These are phyloP conservation scores for Trichomonas gallinae DNA, from an alignment of 208 protist species.

Conservation along the genomic window DNA sequence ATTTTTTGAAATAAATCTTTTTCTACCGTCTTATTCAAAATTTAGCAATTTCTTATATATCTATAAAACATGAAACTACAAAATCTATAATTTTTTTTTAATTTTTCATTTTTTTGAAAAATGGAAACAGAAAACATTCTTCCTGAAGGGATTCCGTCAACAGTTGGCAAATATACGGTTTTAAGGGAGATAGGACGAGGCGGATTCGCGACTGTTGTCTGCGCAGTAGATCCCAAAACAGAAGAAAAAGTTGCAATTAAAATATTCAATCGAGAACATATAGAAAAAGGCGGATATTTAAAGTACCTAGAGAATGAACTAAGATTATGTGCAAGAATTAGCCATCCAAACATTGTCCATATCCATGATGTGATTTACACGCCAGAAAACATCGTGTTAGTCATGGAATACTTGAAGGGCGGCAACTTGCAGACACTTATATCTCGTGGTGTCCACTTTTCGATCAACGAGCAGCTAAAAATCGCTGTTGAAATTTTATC, in stretches of 20 bases:
- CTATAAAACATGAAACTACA: too few species aligned
- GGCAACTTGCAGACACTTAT: not conserved
- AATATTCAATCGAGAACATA: not conserved
- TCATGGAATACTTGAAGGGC: not conserved
- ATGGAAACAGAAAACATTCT: too few species aligned
- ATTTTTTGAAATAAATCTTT: too few species aligned
- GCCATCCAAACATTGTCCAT: not conserved
- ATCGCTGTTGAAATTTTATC: not conserved
- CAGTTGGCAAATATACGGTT: not conserved
- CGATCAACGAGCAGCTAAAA: not conserved
- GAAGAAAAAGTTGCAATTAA: not conserved
- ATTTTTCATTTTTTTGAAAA: too few species aligned
- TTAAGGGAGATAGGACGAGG: not conserved
- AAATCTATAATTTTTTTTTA: too few species aligned
- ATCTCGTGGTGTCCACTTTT: not conserved
- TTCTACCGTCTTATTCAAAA: too few species aligned
- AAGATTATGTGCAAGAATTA: not conserved
- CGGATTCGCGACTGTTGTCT: not conserved
- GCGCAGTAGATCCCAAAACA: not conserved
- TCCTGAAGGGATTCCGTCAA: not conserved
- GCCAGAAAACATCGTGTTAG: not conserved
- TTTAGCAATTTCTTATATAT: too few species aligned
- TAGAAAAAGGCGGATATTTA: not conserved
- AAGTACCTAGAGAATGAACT: not conserved
- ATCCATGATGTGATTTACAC: not conserved